Evolutionary conservation across 495 filamentous ascomycete species (phyloP), one percentile per base, ranked within the genome.

Genomic region (Penicillium paxilli): DNA sequence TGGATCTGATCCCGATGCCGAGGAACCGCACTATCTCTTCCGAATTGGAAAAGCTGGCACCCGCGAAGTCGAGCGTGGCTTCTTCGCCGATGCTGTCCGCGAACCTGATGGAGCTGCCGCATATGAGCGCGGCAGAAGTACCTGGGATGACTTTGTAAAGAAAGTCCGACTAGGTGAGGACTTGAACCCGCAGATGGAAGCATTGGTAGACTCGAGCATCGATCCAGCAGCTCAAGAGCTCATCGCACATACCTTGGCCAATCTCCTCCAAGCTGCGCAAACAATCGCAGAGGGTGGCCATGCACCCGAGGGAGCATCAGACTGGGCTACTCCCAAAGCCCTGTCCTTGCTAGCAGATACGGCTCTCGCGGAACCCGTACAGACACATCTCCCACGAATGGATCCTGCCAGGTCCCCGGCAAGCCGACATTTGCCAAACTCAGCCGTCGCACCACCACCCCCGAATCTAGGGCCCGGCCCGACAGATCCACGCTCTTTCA

Each of bases 111-210:
- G 70, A 0, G 71, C 75, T 3, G 55, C 61, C 20, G 62, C 65
- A 1, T 72, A 64, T 40, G 64, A 70, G 23, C 69, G 67, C 23
- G 70, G 69, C 44, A 0, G 55, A 48, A 23, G 63, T 50, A 44
- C 62, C 59, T 77, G 73, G 74, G 73, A 76, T 5, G 71, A 78
- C 55, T 78, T 78, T 24, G 52, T 72, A 21, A 71, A 67, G 45
- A 68, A 73, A 12, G 73, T 67, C 25, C 72, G 68, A 25, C 52
- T 77, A 35, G 68, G 69, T 24, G 63, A 67, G 23, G 67, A 75
- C 50, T 56, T 75, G 44, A 66, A 70, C 40, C 71, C 71, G 3
- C 72, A 73, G 54, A 69, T 77, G 66, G 68, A 67, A 37, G 68
- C 69, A n/a, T 63, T 76, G n/a, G n/a, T n/a, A 44, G 53, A 62